Percentiles rank a stretch among this genome's conserved stretches.
These are phyloP conservation scores for Geranium brycei DNA, from an alignment of 345 rosid genomes.

Conservation along the genomic window DNA sequence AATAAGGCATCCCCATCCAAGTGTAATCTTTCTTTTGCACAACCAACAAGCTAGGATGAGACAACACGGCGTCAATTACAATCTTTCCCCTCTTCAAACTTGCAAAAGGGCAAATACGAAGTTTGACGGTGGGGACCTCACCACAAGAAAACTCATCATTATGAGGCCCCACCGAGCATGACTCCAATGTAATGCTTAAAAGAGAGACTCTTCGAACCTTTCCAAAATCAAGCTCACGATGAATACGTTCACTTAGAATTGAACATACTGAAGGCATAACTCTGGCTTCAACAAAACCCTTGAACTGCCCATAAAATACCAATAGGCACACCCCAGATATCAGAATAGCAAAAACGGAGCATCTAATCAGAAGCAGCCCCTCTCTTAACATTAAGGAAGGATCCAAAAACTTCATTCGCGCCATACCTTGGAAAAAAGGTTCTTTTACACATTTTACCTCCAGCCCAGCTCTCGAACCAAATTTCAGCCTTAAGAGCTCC, in stretches of 20 bases:
- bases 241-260: conserved; percentile 53
- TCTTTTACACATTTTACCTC: conserved; percentile 47
- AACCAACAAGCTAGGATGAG: conserved; percentile 53
- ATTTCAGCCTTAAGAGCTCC: conserved; percentile 43
- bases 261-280: conserved; percentile 86
- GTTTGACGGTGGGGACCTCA: conserved; percentile 72
- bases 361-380: conserved; percentile 68
- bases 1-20: conserved; percentile 78
- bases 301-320: conserved; percentile 84
- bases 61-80: conserved; percentile 75
- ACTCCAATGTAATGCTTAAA: conserved; percentile 66
- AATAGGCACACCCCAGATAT: conserved; percentile 76
- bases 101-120: conserved; percentile 66
- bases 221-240: conserved; percentile 73
- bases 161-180: conserved; percentile 69
- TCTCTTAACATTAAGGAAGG: conserved; percentile 48
- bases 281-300: conserved; percentile 54
- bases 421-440: conserved; percentile 47
- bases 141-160: conserved; percentile 78
- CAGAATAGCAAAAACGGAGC: conserved; percentile 57
- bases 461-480: conserved; percentile 45
- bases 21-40: conserved; percentile 81
- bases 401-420: conserved; percentile 43
- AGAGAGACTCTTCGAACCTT: conserved; percentile 82
- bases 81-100: conserved; percentile 82